Evolutionary conservation across 805 yeast species (phyloP).

Genomic region (Allodekkera sacchari): DNA sequence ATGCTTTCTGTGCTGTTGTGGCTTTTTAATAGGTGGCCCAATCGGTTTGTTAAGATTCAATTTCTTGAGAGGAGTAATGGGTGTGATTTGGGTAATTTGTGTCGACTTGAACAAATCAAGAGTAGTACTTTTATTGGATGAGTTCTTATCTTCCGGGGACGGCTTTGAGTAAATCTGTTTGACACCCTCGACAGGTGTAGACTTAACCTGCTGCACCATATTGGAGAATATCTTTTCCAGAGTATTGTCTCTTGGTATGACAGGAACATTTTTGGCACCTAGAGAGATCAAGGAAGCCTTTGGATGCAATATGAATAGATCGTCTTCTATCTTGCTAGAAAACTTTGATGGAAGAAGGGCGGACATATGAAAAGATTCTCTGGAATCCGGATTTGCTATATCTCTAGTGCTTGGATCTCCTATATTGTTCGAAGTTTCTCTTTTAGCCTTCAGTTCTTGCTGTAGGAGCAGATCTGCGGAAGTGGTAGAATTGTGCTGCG

Average conservation of each 20-base stretch:
- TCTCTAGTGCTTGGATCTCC: too few relatives aligned
- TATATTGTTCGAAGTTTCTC: too few relatives aligned
- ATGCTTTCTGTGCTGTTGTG: too few relatives aligned
- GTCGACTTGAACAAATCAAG: slow-evolving; percentile 42
- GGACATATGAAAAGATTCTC: too few relatives aligned
- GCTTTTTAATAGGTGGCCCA: too few relatives aligned
- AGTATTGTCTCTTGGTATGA: slow-evolving; percentile 6
- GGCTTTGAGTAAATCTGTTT: slow-evolving; percentile 9
- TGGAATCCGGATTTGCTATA: too few relatives aligned
- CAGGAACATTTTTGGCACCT: slow-evolving; percentile 4
- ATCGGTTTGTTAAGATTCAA: too few relatives aligned
- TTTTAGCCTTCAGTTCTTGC: too few relatives aligned
- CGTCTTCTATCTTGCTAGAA: slow-evolving; percentile 4
- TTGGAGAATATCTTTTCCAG: slow-evolving; percentile 19
- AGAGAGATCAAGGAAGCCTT: slow-evolving; percentile 27
- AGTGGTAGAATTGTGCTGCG: slow-evolving; percentile 19
- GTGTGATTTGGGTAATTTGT: slow-evolving; percentile 37
- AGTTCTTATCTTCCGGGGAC: slow-evolving; percentile 18
- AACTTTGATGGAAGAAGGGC: slow-evolving; percentile 1
- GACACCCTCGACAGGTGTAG: slow-evolving; percentile 27
- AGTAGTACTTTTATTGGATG: slow-evolving; percentile 43
- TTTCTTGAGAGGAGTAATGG: slow-evolving; percentile 63
- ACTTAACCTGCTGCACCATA: slow-evolving; percentile 21
- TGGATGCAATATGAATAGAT: slow-evolving; percentile 22
- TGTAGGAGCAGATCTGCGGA: slow-evolving; percentile 14